A percentile compares a stretch with the other conserved stretches of the same genome.
Evolutionary conservation across 1,284 basidiomycete genomes (phyloP).

Genomic region (Cutaneotrichosporon cyanovorans): DNA sequence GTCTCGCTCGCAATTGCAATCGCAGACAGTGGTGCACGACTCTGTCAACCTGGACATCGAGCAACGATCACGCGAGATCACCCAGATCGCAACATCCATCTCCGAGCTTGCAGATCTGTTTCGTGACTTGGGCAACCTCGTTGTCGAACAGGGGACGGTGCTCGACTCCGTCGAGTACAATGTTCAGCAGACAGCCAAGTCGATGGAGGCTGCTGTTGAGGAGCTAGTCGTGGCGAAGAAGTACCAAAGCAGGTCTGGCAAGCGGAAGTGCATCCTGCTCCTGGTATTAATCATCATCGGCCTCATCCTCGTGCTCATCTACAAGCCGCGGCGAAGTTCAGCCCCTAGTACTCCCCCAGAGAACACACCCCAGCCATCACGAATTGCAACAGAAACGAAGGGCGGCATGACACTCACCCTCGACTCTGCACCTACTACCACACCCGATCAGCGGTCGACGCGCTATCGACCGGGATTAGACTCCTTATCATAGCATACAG

Average conservation of each 20-base stretch:
- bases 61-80: constrained; percentile 66
- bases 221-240: constrained; percentile 74
- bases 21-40: constrained; percentile 43
- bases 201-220: constrained; percentile 73
- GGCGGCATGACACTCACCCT: no score
- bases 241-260: constrained; percentile 89
- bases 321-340: constrained; percentile 36
- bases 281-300: constrained; percentile 82
- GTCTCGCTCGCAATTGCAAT: constrained; percentile 35
- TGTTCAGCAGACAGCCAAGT: constrained; percentile 78
- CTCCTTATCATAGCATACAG: no score
- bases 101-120: constrained; percentile 87
- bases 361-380: not conserved
- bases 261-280: constrained; percentile 86
- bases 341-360: not conserved
- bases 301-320: constrained; percentile 50
- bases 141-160: constrained; percentile 96
- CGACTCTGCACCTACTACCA: no score
- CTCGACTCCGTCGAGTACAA: constrained; percentile 97
- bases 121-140: constrained; percentile 83
- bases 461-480: no score
- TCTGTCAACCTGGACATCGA: constrained; percentile 52
- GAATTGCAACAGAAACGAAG: not conserved
- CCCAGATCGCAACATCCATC: constrained; percentile 87
- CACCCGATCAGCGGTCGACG: no score